Evolutionary conservation across 2,329 filamentous ascomycete genomes (phyloP), one percentile per base, ranked within the genome.

Genomic region (Ambrosiella cleistominuta): DNA sequence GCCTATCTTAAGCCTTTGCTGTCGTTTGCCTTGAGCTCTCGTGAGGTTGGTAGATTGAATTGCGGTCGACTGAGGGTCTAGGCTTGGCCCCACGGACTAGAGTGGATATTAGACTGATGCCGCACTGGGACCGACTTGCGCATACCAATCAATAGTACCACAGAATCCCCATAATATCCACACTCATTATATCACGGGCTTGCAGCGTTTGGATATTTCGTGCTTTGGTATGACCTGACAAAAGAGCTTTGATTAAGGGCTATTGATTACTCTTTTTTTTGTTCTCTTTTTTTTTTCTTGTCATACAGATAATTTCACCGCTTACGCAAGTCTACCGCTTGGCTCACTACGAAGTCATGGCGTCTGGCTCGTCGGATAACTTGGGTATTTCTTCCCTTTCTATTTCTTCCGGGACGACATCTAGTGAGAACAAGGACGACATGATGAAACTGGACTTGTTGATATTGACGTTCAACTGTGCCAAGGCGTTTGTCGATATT

Each of bases 391-490:
- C 15, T 19, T 19, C 8, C 9, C 8, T 9, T 51, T 9, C 39
- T 15, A 15, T 19, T 36, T 11, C 49, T n/a, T n/a, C 45, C 8
- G 36, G n/a, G 11, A 54, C 7, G n/a, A 27, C 19, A n/a, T 17
- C 17, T n/a, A 55, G 4, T 27, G 27, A n/a, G 39, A 55, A 17
- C 17, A 56, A 60, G 58, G 45, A 59, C 8, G 56, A 60, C 59
- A 54, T 40, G 56, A 61, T 61, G 62, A 50, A 37, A 44, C 74
- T 94, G 58, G 81, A 83, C 65, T 71, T 89, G 58, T 84, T 95
- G 65, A 77, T 95, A 62, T 70, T 95, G 57, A 95, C 90, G 9
- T 95, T 93, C 74, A 97, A 97, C 68, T 94, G 88, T 66, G 91
- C 79, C 38, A 86, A 87, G 64, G 76, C 76, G 57, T 70, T 81